phyloP scores from a whole-genome alignment of 2,329 filamentous ascomycete species.

The Decorospora gaudefroyi region DNA sequence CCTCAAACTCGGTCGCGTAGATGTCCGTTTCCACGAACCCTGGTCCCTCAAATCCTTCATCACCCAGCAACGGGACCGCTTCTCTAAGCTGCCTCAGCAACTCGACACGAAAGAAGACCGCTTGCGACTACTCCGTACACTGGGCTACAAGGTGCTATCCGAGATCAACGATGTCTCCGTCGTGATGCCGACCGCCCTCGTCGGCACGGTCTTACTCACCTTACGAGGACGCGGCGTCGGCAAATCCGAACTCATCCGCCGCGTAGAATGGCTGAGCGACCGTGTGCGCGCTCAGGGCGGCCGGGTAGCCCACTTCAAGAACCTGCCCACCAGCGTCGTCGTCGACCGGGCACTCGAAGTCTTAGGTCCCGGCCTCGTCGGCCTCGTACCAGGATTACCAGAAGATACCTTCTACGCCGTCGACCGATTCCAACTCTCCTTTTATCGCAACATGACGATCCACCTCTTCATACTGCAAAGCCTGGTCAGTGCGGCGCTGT shows the following conservation, averaged over 20 bases:
- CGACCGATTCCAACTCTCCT: constrained; percentile 91
- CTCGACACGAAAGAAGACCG: constrained; percentile 54
- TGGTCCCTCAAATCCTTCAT: constrained; percentile 89
- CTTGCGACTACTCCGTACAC: constrained; percentile 76
- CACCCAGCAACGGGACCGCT: constrained; percentile 69
- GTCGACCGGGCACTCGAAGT: constrained; percentile 90
- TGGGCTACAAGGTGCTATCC: constrained; percentile 89
- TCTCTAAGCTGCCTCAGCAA: constrained; percentile 49
- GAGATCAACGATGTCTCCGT: constrained; percentile 97
- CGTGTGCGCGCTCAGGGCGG: constrained; percentile 85
- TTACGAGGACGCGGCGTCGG: constrained; percentile 90
- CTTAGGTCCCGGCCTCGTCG: constrained; percentile 85
- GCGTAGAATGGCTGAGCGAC: constrained; percentile 87
- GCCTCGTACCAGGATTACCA: constrained; percentile 74
- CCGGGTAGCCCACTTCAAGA: constrained; percentile 89
- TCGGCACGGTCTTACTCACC: constrained; percentile 90
- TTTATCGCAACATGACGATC: constrained; percentile 99
- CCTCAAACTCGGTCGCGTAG: constrained; percentile 84
- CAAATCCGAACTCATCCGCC: constrained; percentile 78
- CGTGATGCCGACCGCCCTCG: constrained; percentile 95
- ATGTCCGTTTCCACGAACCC: constrained; percentile 93
- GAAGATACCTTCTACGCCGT: constrained; percentile 95
- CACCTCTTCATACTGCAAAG: constrained; percentile 96
- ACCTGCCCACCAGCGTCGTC: constrained; percentile 75
- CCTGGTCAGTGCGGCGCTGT: constrained; percentile 86